Percentiles rank a stretch among this genome's conserved stretches.
Conservation (phyloP, 2,329 filamentous ascomycete genomes). For the Trichoderma sp. region DNA sequence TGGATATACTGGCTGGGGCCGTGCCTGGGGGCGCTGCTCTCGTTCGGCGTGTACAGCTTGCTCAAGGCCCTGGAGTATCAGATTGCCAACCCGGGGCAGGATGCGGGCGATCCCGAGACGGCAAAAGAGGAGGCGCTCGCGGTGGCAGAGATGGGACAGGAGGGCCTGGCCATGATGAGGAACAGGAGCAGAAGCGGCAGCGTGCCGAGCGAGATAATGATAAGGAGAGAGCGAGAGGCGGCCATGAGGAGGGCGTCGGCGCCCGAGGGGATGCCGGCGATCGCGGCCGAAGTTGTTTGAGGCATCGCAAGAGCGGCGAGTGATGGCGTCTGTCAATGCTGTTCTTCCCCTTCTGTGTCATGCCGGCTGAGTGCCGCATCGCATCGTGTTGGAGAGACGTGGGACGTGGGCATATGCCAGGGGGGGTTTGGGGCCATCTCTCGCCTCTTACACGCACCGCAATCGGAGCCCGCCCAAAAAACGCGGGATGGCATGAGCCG, state of each 20-base stretch:
- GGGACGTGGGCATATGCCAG: neutral
- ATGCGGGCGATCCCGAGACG: conserved; percentile 26
- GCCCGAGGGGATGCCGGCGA: neutral
- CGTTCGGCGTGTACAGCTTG: conserved; percentile 48
- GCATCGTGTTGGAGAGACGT: neutral
- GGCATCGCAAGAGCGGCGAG: neutral
- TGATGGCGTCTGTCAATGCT: neutral
- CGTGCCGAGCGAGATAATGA: neutral
- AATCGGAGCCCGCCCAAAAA: conserved; percentile 3
- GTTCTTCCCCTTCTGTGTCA: neutral
- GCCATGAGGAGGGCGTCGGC: neutral
- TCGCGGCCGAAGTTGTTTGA: conserved; percentile 2
- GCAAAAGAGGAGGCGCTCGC: conserved; percentile 8
- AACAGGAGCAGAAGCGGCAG: conserved; percentile 7
- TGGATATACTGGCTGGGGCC: conserved; percentile 59
- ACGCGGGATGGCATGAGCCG: neutral
- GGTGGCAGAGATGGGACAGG: neutral
- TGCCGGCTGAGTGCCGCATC: neutral
- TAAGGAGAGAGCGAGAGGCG: neutral
- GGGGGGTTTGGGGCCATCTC: neutral
- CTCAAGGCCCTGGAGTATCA: conserved; percentile 52
- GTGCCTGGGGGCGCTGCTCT: conserved; percentile 46
- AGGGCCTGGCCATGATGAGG: neutral
- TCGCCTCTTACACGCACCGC: neutral
- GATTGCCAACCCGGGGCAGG: conserved; percentile 49